A percentile compares a stretch with the other conserved stretches of the same genome.
These are phyloP conservation scores for Atalantia buxifolia DNA, from an alignment of 345 rosid species.

Conservation along the genomic window DNA sequence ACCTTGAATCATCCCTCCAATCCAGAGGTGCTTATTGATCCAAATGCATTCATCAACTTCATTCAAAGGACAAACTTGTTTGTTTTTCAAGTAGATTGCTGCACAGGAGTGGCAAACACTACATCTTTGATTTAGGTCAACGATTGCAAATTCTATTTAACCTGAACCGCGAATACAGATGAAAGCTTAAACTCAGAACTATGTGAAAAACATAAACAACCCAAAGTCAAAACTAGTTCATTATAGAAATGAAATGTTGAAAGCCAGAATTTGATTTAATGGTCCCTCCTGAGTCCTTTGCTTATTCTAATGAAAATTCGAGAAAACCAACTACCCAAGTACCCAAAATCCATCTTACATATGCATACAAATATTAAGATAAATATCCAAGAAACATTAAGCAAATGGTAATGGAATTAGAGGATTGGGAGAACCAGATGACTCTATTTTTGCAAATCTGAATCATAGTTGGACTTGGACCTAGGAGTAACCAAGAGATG, in stretches of 20 bases:
- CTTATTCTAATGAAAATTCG: not conserved
- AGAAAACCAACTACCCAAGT: not conserved
- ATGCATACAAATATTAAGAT: not conserved
- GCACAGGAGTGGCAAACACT: not conserved
- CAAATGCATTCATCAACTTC: not conserved
- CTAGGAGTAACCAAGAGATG: not conserved
- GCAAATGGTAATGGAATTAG: not conserved
- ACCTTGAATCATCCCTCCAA: not conserved
- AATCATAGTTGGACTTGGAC: not conserved
- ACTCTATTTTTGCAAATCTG: not conserved
- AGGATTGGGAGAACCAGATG: not conserved
- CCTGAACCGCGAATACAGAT: not conserved
- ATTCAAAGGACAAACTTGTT: not conserved
- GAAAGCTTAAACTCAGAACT: not conserved
- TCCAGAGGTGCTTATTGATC: not conserved
- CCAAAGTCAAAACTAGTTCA: not conserved
- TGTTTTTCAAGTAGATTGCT: not conserved
- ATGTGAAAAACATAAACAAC: not conserved
- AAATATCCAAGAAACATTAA: not conserved
- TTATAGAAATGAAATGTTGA: not conserved
- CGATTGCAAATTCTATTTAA: not conserved
- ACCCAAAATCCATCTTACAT: not conserved
- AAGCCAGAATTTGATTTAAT: not conserved
- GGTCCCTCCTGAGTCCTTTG: not conserved
- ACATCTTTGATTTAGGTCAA: not conserved